Percentiles rank a stretch among this genome's conserved stretches.
Conservation (phyloP, 768 basidiomycete species). For the Russula earlei region DNA sequence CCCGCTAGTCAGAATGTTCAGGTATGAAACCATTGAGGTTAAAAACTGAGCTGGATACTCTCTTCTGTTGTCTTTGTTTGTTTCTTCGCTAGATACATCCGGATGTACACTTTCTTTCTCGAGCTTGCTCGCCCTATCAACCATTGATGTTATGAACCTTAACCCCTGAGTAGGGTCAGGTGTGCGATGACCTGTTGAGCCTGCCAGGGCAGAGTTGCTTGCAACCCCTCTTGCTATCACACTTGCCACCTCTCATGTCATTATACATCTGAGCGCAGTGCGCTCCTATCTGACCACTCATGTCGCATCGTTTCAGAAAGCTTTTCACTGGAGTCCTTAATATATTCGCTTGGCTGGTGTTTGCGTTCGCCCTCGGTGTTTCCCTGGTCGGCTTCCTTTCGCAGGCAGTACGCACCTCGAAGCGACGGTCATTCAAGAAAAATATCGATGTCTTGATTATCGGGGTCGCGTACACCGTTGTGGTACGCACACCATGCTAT, state of each 20-base stretch:
- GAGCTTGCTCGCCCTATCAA: background rate
- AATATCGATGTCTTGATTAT: constrained; percentile 66
- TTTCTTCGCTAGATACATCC: constrained; percentile 11
- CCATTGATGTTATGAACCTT: too few species aligned
- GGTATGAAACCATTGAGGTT: constrained; percentile 8
- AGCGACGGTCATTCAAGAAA: constrained; percentile 40
- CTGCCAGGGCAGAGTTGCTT: too few species aligned
- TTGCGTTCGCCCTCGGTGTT: constrained; percentile 39
- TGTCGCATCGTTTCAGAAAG: constrained; percentile 8
- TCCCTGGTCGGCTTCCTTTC: constrained; percentile 58
- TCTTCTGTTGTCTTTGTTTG: background rate
- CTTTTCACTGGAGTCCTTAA: constrained; percentile 23
- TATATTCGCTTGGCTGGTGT: constrained; percentile 27
- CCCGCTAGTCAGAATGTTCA: constrained; percentile 27
- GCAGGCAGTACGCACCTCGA: constrained; percentile 62
- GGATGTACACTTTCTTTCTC: constrained; percentile 7
- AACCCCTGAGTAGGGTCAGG: constrained; percentile 4
- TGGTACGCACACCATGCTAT: constrained; percentile 40
- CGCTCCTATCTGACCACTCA: background rate
- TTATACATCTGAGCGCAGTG: background rate
- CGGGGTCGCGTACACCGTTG: constrained; percentile 56
- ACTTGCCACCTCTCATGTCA: background rate
- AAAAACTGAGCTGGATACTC: background rate
- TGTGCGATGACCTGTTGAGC: too few species aligned
- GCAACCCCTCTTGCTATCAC: too few species aligned